Conservation (phyloP, 1,284 basidiomycete genomes). For the Garcileccinum viscosum region DNA sequence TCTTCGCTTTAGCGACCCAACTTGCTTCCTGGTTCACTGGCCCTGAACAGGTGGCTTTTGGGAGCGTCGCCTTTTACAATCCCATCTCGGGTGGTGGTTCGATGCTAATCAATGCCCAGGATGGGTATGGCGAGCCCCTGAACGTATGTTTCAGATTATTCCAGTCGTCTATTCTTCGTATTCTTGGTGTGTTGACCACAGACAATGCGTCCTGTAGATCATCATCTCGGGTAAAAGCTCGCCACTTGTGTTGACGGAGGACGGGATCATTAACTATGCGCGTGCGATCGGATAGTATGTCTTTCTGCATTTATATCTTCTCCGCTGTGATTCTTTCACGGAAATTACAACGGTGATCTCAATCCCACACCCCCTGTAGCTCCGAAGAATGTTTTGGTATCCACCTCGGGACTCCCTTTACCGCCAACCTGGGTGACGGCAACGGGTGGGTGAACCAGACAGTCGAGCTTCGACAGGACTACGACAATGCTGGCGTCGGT, state of each 20-base stretch:
- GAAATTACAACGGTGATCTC: background rate
- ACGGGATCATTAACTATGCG: conserved; percentile 65
- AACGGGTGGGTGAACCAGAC: conserved; percentile 56
- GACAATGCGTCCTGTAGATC: conserved; percentile 42
- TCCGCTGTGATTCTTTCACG: background rate
- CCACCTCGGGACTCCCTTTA: conserved; percentile 63
- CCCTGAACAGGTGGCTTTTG: background rate
- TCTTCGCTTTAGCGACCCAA: conserved; percentile 6
- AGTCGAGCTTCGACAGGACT: conserved; percentile 68
- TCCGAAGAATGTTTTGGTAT: conserved; percentile 69
- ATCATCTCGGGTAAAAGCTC: conserved; percentile 65
- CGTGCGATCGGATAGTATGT: conserved; percentile 65
- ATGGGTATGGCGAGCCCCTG: conserved; percentile 62
- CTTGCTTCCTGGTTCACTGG: conserved; percentile 16
- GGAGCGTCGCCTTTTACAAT: conserved; percentile 47
- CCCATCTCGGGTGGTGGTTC: conserved; percentile 57
- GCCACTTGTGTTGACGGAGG: conserved; percentile 57
- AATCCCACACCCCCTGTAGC: conserved; percentile 40
- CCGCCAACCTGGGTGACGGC: conserved; percentile 70
- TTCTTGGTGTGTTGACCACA: background rate
- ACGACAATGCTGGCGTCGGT: conserved; percentile 50
- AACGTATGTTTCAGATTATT: conserved; percentile 50
- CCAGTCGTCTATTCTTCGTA: background rate
- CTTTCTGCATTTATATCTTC: background rate
- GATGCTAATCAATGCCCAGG: conserved; percentile 54